Conservation (phyloP, 2,329 filamentous ascomycete species). For the Botrytis paeoniae region DNA sequence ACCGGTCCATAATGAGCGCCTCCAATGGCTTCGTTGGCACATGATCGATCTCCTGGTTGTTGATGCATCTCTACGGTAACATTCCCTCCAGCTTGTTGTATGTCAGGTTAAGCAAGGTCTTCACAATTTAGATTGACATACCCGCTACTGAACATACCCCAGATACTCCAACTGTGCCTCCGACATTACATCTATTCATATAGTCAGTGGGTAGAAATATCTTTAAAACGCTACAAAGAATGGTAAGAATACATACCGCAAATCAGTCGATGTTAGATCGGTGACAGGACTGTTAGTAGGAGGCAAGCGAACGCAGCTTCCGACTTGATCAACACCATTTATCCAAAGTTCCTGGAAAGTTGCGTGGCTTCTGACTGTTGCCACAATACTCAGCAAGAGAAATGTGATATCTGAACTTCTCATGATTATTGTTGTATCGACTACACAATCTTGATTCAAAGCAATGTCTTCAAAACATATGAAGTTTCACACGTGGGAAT, state of each 20-base stretch:
- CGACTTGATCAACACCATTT: conserved; percentile 45
- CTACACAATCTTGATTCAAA: background rate
- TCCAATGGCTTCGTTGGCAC: conserved; percentile 50
- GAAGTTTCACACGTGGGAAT: background rate
- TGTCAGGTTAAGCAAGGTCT: background rate
- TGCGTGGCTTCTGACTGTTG: conserved; percentile 40
- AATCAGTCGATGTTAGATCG: conserved; percentile 46
- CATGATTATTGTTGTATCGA: background rate
- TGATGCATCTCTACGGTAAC: conserved; percentile 59
- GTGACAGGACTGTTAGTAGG: conserved; percentile 51
- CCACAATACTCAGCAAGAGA: background rate
- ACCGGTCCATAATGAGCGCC: conserved; percentile 54
- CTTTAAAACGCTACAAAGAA: background rate
- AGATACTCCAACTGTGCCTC: conserved; percentile 38
- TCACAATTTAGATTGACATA: background rate
- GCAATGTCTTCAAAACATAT: background rate
- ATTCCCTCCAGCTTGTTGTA: conserved; percentile 40
- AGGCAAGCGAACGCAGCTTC: conserved; percentile 49
- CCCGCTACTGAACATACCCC: conserved; percentile 35
- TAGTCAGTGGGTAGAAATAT: background rate
- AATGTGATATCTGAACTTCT: background rate
- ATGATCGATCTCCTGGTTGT: conserved; percentile 47
- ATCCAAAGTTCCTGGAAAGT: conserved; percentile 41
- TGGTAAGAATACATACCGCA: background rate
- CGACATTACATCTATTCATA: conserved; percentile 48